phyloP scores from a whole-genome alignment of 148 eudicot species.

The Rhododendron henanense region DNA sequence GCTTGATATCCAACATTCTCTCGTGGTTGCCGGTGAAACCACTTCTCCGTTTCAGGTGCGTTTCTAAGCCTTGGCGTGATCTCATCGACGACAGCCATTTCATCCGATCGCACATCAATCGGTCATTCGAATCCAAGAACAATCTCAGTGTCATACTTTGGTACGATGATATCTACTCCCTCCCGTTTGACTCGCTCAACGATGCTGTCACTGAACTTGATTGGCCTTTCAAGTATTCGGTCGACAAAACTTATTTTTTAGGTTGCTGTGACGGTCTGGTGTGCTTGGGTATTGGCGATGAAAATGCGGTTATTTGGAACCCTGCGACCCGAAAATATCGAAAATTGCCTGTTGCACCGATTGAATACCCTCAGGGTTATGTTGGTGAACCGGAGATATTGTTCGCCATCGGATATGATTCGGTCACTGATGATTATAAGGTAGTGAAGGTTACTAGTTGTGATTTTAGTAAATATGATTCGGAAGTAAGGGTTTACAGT shows the following conservation, averaged over 20 bases:
- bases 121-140: neutral
- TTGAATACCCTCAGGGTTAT: too few species aligned
- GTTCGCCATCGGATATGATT: constrained; percentile 39
- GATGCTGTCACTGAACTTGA: constrained; percentile 9
- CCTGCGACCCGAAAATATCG: neutral
- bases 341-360: neutral
- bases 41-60: neutral
- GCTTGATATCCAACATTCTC: neutral
- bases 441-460: constrained; percentile 26
- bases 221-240: constrained; percentile 12
- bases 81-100: neutral
- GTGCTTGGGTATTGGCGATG: neutral
- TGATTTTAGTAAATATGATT: neutral
- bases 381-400: neutral
- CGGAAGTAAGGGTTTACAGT: constrained; percentile 37
- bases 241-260: constrained; percentile 16
- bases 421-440: constrained; percentile 34
- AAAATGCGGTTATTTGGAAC: neutral
- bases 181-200: constrained; percentile 22
- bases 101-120: neutral
- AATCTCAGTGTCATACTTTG: neutral
- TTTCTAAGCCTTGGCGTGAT: neutral
- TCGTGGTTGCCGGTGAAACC: neutral
- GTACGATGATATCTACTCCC: neutral
- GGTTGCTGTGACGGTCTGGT: constrained; percentile 24